Base-by-base conservation (phyloP, 805 yeast species). In the Naumovozyma castellii region DNA sequence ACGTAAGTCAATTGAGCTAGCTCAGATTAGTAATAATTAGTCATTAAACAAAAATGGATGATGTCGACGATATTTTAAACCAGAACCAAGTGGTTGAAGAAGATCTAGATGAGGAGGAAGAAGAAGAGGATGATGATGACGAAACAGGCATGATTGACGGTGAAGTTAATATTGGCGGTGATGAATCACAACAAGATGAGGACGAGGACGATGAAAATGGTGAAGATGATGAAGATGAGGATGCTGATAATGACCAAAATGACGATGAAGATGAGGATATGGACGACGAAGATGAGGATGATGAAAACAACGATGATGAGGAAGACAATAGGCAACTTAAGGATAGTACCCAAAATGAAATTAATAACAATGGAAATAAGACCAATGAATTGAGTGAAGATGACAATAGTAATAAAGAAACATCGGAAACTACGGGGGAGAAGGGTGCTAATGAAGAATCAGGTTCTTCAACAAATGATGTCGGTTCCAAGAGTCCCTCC, bases 51-150 rank as follows among this genome's bases (percentile, higher is more conserved):
- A 10, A 22, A 4, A 54, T 56, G 61, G 62, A 56, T 36, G 59
- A 54, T 18, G 59, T 56, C 4, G 64, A 53, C 27, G 62, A 56
- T 27, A 54, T 61, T 16, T 39, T 57, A 39, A 51, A 53, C 28
- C 55, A 51, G 19, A 48, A 52, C 34, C 49, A 56, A 16, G 57
- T 48, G n/a, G 54, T 50, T n/a, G 56, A 54, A 14, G 54, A 54
- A 22, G 53, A 51, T 14, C 61, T 56, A 10, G 57, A 48, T 14
- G 63, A 56, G 17, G 59, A 57, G 10, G 56, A 50, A 6, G 59
- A 47, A 4, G 57, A 51, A 12, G 54, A 45, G 19, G 55, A 49
- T 15, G 55, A 45, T 10, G 59, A 48, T 5, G 46, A 41, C 14
- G 49, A 44, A 16, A 48, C 35, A 3, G 42, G 43, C 9, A 43